Percentiles rank a stretch among this genome's conserved stretches.
Evolutionary conservation across 1,284 basidiomycete species (phyloP).

Genomic region (Sphaerobolus stellatus): DNA sequence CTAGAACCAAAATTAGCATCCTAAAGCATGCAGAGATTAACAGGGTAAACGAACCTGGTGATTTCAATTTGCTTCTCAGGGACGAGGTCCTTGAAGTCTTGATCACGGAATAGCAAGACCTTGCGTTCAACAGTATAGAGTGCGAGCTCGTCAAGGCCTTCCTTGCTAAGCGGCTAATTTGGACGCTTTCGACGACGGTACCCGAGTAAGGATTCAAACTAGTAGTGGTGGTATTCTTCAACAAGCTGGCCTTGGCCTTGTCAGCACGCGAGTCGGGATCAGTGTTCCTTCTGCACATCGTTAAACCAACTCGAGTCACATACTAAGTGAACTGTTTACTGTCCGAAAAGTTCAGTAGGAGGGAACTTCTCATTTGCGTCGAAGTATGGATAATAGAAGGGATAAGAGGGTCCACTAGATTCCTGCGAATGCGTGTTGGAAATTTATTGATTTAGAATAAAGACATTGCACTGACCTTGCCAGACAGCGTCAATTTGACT

Average conservation of each 20-base stretch:
- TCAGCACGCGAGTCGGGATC: constrained; percentile 52
- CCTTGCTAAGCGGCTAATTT: constrained; percentile 52
- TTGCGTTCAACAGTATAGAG: constrained; percentile 59
- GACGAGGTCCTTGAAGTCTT: constrained; percentile 56
- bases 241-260: constrained; percentile 49
- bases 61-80: constrained; percentile 53
- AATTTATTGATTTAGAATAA: too few species aligned
- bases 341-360: constrained; percentile 42
- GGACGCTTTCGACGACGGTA: constrained; percentile 57
- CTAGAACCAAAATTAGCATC: too few species aligned
- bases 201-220: constrained; percentile 58
- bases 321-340: neutral
- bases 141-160: constrained; percentile 62
- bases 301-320: constrained; percentile 3
- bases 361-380: constrained; percentile 46
- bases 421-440: too few species aligned
- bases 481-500: too few species aligned
- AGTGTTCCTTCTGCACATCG: constrained; percentile 9
- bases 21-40: too few species aligned
- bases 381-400: constrained; percentile 46
- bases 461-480: too few species aligned
- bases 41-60: constrained; percentile 35
- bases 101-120: constrained; percentile 55
- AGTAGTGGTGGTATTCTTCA: constrained; percentile 38
- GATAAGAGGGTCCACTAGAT: constrained; percentile 44